Base-by-base conservation (phyloP, 164 flowering plant species). In the Macadamia integrifolia region DNA sequence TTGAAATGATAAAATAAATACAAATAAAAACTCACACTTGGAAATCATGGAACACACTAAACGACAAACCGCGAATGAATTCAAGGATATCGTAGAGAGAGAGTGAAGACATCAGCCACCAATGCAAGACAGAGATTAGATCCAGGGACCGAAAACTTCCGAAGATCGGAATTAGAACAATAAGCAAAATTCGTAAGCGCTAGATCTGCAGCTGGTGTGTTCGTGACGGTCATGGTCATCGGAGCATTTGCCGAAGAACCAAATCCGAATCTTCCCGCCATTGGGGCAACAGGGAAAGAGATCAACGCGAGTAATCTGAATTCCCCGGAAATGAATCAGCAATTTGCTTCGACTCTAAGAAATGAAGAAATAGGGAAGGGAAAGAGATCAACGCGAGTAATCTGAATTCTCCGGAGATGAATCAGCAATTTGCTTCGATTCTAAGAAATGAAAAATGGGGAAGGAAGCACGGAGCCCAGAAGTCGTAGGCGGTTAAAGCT, bases 61-160 rank as follows among this genome's bases (percentile, higher is more conserved):
- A 14, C 14, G 6, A 53, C 57, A 53, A 46, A 53, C 17, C 18
- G 17, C 6, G 17, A 32, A 57, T 17, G 46, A 58, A 67, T 31
- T 43, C 74, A 81, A 92, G 97, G 99, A 92, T 94, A 94, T 94
- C 72, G 60, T 9, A 94, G 29, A n/a, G 91, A 79, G 32, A 89
- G 88, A 70, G 90, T 93, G 58, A 79, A 80, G 48, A 78, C 73
- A 72, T 88, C 88, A 46, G 77, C 90, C 31, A 92, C 69, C 17
- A 65, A 75, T 7, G 90, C 96, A 58, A 83, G 79, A 61, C 31
- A 72, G 74, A 80, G 77, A 58, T 68, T 74, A 31, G 92, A 71
- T 75, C 86, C 87, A 14, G 88, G 86, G 58, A 82, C 79, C 31
- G 77, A 29, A 74, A 87, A 89, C 44, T 72, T 71, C 4, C 75